These are phyloP conservation scores for Trypanosoma mega DNA, from an alignment of 208 protist genomes.

Conservation along the genomic window DNA sequence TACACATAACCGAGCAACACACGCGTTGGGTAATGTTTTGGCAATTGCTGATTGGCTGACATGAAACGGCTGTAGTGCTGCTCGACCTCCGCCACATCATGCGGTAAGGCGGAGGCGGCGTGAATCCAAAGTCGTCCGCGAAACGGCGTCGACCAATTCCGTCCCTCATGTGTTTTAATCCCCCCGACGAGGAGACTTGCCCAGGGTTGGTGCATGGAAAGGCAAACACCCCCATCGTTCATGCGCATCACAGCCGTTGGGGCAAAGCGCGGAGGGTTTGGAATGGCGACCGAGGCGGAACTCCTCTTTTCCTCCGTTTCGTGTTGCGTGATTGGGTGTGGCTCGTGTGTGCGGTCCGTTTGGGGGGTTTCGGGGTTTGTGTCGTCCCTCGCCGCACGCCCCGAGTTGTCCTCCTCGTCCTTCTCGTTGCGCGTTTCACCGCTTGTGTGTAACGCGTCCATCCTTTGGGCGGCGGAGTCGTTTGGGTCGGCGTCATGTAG, in stretches of 20 bases:
- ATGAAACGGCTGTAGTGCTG: constrained; percentile 68
- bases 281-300: constrained; percentile 3
- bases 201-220: constrained; percentile 95
- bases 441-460: no score
- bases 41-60: constrained; percentile 49
- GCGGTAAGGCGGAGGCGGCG: constrained; percentile 59
- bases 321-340: neutral
- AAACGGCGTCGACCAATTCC: constrained; percentile 80
- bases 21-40: constrained; percentile 86
- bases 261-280: constrained; percentile 23
- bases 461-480: no score
- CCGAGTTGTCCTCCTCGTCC: no score
- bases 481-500: constrained; percentile 3
- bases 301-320: neutral
- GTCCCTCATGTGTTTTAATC: constrained; percentile 92
- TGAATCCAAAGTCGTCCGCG: constrained; percentile 93
- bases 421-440: no score
- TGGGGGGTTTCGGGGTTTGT: no score
- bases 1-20: constrained; percentile 91
- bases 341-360: no score
- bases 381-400: no score
- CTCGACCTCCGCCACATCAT: constrained; percentile 74
- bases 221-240: constrained; percentile 80
- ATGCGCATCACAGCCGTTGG: constrained; percentile 57
- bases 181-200: constrained; percentile 87